Evolutionary conservation across 2,329 filamentous ascomycete genomes (phyloP), one percentile per base, ranked within the genome.

Genomic region (Apiospora rasikravindrae): DNA sequence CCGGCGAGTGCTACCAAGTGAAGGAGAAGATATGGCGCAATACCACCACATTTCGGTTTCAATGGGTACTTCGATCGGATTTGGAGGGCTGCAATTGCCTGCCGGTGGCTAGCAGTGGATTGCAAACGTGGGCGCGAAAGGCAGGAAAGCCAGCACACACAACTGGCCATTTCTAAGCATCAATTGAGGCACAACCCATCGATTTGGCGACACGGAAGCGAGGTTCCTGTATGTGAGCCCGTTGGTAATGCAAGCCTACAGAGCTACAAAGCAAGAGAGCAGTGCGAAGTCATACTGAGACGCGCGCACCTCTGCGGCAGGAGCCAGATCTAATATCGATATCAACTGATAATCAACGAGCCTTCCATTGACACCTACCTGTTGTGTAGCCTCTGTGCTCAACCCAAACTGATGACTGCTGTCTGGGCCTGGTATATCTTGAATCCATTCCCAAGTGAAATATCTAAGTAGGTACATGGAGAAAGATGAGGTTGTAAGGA

Each of bases 1-100:
- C 73, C 75, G 33, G 22, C 29, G 24, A 33, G 11, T 57, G 26
- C 51, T 10, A 64, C 57, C 8, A 37, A 64, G 16, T 64, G 57
- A 64, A 10, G 33, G 57, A 4, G 6, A 11, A 57, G 22, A 22
- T 1, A 19, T 22, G 19, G 19, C 53, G 29, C 22, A 40, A 22
- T 10, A 14, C 19, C 57, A 37, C 40, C 57, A 33, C 6, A n/a
- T 22, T n/a, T 13, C 33, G 33, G 19, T n/a, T 16, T 10, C 19
- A 37, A 61, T 11, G 29, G 19, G 16, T 22, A 37, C 37, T n/a
- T 40, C 19, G 33, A 13, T 10, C 19, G 14, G 33, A 57, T 2
- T 40, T 40, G 57, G 57, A n/a, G 57, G 29, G 29, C 2, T 40
- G 10, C 14, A 40, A 14, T 37, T 7, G 33, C 37, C 33, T 40